Conservation (phyloP, 331 rosid species). For the Quercus tomentella region DNA sequence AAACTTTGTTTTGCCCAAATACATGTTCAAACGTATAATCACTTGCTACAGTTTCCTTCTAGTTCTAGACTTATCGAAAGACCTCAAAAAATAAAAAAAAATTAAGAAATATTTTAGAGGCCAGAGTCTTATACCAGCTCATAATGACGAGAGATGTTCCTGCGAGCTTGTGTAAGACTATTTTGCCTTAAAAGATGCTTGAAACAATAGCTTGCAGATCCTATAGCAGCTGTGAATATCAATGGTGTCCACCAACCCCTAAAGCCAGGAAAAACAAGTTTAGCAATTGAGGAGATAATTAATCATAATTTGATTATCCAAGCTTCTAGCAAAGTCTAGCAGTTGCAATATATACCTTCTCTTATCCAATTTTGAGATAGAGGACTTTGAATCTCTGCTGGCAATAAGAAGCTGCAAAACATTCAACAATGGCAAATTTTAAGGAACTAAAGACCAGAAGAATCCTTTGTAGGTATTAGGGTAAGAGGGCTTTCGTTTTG, state of each 20-base stretch:
- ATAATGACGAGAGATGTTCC: conserved; percentile 84
- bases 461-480: no score
- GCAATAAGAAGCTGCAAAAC: conserved; percentile 70
- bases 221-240: conserved; percentile 60
- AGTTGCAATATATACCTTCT: conserved; percentile 38
- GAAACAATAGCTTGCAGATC: conserved; percentile 71
- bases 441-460: not conserved
- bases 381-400: conserved; percentile 61
- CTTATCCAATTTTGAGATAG: conserved; percentile 40
- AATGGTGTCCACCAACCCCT: conserved; percentile 96
- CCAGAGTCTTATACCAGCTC: conserved; percentile 52
- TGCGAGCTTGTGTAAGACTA: conserved; percentile 80
- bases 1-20: not conserved
- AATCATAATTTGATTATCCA: not conserved
- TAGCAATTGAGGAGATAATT: not conserved
- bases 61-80: not conserved
- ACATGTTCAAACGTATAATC: not conserved
- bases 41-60: not conserved
- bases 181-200: conserved; percentile 69
- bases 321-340: not conserved
- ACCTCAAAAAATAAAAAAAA: not conserved
- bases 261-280: not conserved
- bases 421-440: conserved; percentile 2
- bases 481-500: not conserved
- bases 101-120: not conserved